A percentile compares a stretch with the other conserved stretches of the same genome.
These are phyloP conservation scores for Fonsecaea nubica DNA, from an alignment of 2,329 filamentous ascomycete genomes.

Conservation along the genomic window DNA sequence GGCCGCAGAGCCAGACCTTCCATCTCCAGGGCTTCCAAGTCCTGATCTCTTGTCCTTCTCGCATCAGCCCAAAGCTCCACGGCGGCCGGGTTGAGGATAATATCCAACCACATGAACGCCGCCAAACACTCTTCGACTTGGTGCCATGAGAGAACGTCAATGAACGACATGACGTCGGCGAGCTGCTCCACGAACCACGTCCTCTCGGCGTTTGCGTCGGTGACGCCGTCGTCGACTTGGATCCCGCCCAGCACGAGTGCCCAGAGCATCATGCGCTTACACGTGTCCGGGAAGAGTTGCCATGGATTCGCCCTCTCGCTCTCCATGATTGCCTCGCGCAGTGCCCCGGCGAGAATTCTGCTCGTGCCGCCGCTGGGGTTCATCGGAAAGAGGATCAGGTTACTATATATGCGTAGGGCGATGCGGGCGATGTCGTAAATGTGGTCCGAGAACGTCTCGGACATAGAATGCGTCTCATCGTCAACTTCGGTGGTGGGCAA, in stretches of 20 bases:
- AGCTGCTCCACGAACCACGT: constrained; percentile 3
- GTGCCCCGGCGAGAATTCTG: neutral
- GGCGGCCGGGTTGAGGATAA: constrained; percentile 3
- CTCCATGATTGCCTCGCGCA: neutral
- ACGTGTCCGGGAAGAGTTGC: constrained; percentile 1
- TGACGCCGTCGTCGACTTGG: constrained; percentile 3
- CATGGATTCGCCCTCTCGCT: neutral
- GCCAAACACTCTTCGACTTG: constrained; percentile 3
- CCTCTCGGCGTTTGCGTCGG: neutral
- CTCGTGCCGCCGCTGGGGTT: constrained; percentile 9
- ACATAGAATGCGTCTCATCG: neutral
- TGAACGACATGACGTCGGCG: neutral
- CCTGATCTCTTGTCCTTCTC: neutral
- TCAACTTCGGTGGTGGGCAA: neutral
- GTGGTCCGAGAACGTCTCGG: neutral
- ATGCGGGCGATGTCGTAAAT: constrained; percentile 4
- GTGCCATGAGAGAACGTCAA: neutral
- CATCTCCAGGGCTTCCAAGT: neutral
- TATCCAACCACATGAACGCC: constrained; percentile 10
- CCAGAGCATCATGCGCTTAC: constrained; percentile 11
- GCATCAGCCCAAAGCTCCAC: constrained; percentile 10
- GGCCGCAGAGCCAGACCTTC: neutral
- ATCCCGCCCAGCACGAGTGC: constrained; percentile 8
- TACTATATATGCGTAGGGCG: constrained; percentile 7
- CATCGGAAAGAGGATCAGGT: constrained; percentile 9